Conservation (phyloP, 2,329 filamentous ascomycete genomes). For the Colletotrichum shisoi region DNA sequence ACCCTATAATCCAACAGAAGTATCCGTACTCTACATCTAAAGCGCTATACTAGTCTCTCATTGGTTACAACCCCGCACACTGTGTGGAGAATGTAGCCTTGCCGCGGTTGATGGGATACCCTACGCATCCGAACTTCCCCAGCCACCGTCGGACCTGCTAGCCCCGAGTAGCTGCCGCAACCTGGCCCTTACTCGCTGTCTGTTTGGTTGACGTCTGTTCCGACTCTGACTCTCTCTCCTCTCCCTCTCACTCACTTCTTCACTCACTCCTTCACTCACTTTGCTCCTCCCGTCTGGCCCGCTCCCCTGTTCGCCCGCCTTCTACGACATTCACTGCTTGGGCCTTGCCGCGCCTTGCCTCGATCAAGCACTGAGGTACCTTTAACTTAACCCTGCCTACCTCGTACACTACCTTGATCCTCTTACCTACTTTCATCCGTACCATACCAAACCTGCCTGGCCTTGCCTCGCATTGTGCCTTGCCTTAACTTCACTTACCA, state of each 20-base stretch:
- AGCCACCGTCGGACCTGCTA: conserved; percentile 22
- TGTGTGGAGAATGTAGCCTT: too few species aligned
- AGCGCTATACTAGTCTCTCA: too few species aligned
- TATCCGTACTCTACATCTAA: too few species aligned
- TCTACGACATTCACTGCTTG: conserved; percentile 6
- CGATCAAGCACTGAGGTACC: conserved; percentile 9
- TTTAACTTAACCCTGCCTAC: conserved; percentile 18
- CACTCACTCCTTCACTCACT: too few species aligned
- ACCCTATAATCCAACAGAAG: too few species aligned
- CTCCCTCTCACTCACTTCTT: not conserved
- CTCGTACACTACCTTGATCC: conserved; percentile 15
- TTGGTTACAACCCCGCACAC: too few species aligned
- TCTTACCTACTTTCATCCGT: conserved; percentile 19
- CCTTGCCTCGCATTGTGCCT: conserved; percentile 17
- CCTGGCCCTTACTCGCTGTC: not conserved
- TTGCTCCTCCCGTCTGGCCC: conserved; percentile 14
- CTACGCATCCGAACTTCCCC: conserved; percentile 37
- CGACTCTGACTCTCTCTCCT: not conserved
- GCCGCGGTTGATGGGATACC: too few species aligned
- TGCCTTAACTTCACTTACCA: conserved; percentile 15
- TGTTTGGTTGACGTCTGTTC: conserved; percentile 6
- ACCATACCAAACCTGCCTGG: not conserved
- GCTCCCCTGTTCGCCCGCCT: conserved; percentile 1
- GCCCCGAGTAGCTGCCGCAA: conserved; percentile 1
- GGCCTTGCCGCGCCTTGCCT: conserved; percentile 13